Base-by-base conservation (phyloP, 2,329 filamentous ascomycete genomes). In the Verticillium dahliae region DNA sequence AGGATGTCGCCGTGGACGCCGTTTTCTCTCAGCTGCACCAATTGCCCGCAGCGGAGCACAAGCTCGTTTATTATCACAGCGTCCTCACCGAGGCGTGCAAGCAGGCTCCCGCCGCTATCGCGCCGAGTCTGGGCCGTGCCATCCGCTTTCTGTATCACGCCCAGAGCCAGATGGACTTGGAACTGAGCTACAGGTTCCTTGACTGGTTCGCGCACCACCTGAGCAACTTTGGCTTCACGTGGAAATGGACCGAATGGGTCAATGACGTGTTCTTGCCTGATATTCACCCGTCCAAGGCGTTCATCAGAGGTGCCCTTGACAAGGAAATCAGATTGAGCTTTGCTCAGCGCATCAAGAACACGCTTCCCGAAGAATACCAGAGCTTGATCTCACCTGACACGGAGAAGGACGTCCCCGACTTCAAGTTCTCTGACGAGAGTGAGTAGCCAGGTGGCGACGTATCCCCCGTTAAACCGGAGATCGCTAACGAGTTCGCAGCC, bases 171-270 rank as follows among this genome's bases (percentile, higher is more conserved):
- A 87, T 98, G 80, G 95, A 99, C 71, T 80, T 97, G 57, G 93
- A 98, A 75, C 79, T 99, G 54, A 84, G 81, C 61, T 90, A 93
- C 70, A 86, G 95, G 33, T 98, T 98, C 76, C 81, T 97, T 72
- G 94, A 98, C 73, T 99, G 95, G 95, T 99, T 99, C 72, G 86
- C 94, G 18, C 95, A 99, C 74, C 95, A 99, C 78, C 79, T 99
- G 67, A 97, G 93, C 78, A 99, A 99, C 78, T 99, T 99, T 72
- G 95, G 96, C 60, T 99, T 98, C 73, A 95, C 95, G 10, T 99
- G 95, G 95, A 98, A 98, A 76, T 99, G 95, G 95, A 89, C 90
- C 15, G 95, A 99, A 77, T 99, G 95, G 95, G 84, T 90, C 57
- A 91, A 93, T 15, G 92, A 98, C 72, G 87, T 97, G 15, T 82